Percentiles rank a stretch among this genome's conserved stretches.
Conservation (phyloP, 225 moss, liverwort and hornwort genomes). For the Bryum argenteum region DNA sequence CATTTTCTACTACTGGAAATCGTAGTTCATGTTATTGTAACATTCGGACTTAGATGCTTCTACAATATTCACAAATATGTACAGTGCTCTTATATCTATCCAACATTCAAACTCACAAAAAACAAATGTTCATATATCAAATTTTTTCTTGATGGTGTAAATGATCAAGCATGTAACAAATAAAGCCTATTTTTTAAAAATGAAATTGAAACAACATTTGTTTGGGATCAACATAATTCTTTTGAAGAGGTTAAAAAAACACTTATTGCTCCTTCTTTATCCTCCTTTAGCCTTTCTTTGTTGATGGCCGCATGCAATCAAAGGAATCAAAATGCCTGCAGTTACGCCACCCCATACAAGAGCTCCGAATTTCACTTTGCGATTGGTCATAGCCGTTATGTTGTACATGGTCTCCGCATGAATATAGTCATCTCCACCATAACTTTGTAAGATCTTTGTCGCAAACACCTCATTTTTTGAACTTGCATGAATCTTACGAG, state of each 20-base stretch:
- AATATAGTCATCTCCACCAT: constrained; percentile 63
- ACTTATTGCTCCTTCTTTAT: not conserved
- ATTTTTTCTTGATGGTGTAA: too few species aligned
- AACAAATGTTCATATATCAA: too few species aligned
- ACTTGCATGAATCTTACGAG: constrained; percentile 21
- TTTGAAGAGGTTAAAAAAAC: too few species aligned
- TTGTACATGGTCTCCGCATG: constrained; percentile 80
- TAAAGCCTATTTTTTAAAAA: too few species aligned
- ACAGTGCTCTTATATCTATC: too few species aligned
- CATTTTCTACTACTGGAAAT: too few species aligned
- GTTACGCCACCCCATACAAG: constrained; percentile 67
- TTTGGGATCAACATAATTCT: not conserved
- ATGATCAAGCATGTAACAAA: too few species aligned
- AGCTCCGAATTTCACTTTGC: constrained; percentile 65
- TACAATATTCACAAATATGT: too few species aligned
- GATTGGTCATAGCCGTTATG: constrained; percentile 55
- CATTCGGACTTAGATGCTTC: too few species aligned
- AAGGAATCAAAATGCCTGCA: constrained; percentile 39
- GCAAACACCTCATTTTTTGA: constrained; percentile 31
- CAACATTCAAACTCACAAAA: too few species aligned
- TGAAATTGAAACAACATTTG: too few species aligned
- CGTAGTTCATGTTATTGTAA: too few species aligned
- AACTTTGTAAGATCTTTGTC: constrained; percentile 32
- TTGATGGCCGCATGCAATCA: constrained; percentile 50
- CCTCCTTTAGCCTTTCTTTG: constrained; percentile 54